These are phyloP conservation scores for Stropharia rugosoannulata DNA, from an alignment of 768 basidiomycete genomes.

Conservation along the genomic window DNA sequence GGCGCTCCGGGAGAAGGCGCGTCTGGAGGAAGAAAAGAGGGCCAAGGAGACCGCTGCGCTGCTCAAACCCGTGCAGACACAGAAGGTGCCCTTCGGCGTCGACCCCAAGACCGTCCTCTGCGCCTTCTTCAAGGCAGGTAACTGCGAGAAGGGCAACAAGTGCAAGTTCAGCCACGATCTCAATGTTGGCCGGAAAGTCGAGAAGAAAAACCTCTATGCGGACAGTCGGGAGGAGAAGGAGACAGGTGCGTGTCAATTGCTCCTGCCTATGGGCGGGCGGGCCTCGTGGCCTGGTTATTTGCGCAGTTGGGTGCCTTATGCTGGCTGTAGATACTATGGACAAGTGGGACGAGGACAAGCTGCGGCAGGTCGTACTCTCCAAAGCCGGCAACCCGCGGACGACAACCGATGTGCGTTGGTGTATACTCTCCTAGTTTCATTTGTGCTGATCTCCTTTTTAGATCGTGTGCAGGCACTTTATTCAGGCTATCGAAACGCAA, in stretches of 20 bases:
- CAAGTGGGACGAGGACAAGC: conserved; percentile 94
- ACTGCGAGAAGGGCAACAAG: conserved; percentile 90
- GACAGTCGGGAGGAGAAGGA: conserved; percentile 83
- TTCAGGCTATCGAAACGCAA: conserved; percentile 91
- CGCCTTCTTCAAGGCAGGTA: conserved; percentile 88
- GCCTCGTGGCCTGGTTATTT: not conserved
- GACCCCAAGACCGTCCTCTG: conserved; percentile 96
- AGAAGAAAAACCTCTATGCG: conserved; percentile 94
- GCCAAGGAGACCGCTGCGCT: conserved; percentile 84
- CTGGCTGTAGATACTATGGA: conserved; percentile 86
- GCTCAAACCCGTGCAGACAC: conserved; percentile 74
- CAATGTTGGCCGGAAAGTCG: conserved; percentile 85
- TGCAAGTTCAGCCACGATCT: conserved; percentile 98
- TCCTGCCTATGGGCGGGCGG: not conserved
- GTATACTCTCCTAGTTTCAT: not conserved
- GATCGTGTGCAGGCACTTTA: conserved; percentile 98
- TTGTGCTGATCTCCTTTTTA: conserved; percentile 25
- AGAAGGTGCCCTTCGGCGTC: conserved; percentile 92
- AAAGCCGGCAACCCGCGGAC: conserved; percentile 91
- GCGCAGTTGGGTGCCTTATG: not conserved
- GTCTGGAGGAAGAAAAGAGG: conserved; percentile 79
- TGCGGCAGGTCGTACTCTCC: conserved; percentile 81
- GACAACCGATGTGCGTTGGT: conserved; percentile 74
- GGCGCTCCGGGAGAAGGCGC: conserved; percentile 70
- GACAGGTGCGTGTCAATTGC: conserved; percentile 46